A percentile compares a stretch with the other conserved stretches of the same genome.
phyloP scores from a whole-genome alignment of 345 rosid genomes.

The Eucalyptus microcorys region DNA sequence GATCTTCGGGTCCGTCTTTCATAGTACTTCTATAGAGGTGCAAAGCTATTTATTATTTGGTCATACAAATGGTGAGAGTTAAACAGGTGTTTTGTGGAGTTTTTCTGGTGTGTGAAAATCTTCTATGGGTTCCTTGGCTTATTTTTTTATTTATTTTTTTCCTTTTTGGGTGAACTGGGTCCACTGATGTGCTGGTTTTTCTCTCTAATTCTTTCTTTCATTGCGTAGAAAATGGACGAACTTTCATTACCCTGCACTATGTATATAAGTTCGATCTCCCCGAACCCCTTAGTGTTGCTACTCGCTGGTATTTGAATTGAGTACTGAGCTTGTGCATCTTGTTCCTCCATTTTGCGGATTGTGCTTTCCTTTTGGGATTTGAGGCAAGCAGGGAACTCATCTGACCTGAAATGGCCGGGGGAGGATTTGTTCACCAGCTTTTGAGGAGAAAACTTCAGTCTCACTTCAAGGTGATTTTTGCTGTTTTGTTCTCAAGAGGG shows the following conservation, averaged over 20 bases:
- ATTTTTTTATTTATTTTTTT: neutral
- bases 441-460: conserved; percentile 65
- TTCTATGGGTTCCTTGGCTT: neutral
- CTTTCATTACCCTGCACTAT: neutral
- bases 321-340: neutral
- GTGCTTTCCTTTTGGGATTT: neutral
- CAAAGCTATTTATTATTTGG: neutral
- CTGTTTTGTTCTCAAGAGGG: neutral
- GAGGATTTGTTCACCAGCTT: conserved; percentile 66
- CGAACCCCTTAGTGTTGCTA: neutral
- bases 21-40: neutral
- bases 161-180: neutral
- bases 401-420: conserved; percentile 52
- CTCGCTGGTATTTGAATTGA: neutral
- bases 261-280: neutral
- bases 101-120: neutral
- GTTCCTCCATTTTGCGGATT: neutral
- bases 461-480: conserved; percentile 31
- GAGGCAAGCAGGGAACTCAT: neutral
- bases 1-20: neutral
- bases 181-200: neutral
- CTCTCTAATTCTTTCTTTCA: neutral
- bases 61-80: neutral
- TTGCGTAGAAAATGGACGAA: neutral
- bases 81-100: neutral